Percentiles rank a stretch among this genome's conserved stretches.
phyloP scores from a whole-genome alignment of 257 asterid genomes.

The Solanum tacnaense region DNA sequence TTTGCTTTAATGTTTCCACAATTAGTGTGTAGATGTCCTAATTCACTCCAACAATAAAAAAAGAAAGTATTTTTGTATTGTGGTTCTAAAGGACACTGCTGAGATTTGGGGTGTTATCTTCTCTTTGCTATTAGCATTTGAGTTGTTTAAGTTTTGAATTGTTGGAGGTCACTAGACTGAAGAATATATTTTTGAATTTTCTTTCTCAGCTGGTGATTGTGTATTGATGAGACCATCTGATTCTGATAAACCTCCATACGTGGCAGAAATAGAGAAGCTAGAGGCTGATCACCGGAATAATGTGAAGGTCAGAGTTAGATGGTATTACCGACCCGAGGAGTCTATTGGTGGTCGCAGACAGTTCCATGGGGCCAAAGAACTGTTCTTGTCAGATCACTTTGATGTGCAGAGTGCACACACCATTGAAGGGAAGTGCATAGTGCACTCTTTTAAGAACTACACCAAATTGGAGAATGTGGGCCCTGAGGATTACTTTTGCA shows the following conservation, averaged over 20 bases:
- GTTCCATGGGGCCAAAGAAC: constrained; percentile 86
- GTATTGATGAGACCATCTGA: constrained; percentile 75
- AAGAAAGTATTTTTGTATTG: background rate
- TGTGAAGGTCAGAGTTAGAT: constrained; percentile 59
- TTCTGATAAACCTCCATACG: constrained; percentile 66
- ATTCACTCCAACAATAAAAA: background rate
- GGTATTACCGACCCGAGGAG: constrained; percentile 84
- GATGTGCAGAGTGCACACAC: constrained; percentile 88
- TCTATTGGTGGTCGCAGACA: constrained; percentile 80
- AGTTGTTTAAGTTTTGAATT: background rate
- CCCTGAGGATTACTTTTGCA: constrained; percentile 66
- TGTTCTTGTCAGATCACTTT: constrained; percentile 69
- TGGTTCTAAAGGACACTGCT: background rate
- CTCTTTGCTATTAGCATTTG: background rate
- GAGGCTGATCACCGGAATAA: constrained; percentile 77
- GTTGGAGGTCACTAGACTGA: background rate
- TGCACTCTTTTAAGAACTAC: constrained; percentile 76
- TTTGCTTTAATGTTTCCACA: background rate
- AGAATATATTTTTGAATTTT: background rate
- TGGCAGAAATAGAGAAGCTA: constrained; percentile 71
- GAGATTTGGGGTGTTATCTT: background rate
- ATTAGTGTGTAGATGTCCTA: background rate
- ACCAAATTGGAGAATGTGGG: constrained; percentile 81
- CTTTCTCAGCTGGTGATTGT: constrained; percentile 65
- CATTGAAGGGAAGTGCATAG: constrained; percentile 80